Evolutionary conservation across 176 grass and related monocot genomes (phyloP).

Genomic region (Saccharum spontaneum): DNA sequence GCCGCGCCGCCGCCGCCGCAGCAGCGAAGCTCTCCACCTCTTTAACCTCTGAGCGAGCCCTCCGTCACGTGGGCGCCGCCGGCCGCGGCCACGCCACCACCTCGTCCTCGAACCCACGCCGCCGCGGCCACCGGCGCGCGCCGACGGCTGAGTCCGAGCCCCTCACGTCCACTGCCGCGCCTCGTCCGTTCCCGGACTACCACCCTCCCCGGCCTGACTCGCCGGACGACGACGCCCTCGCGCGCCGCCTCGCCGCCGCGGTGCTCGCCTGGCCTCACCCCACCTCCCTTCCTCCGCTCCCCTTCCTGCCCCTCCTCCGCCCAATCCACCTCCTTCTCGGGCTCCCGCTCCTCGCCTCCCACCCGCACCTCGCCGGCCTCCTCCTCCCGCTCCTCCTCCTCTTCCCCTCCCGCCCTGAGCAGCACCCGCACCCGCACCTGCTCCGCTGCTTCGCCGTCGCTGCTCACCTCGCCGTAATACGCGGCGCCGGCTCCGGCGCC

Average conservation of each 20-base stretch:
- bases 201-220: constrained; percentile 59
- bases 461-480: constrained; percentile 58
- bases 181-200: constrained; percentile 56
- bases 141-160: neutral
- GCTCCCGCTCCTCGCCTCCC: constrained; percentile 53
- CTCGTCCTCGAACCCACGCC: constrained; percentile 12
- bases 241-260: constrained; percentile 50
- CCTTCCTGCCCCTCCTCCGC: constrained; percentile 40
- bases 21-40: constrained; percentile 25
- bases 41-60: neutral
- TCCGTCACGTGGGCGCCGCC: neutral
- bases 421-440: constrained; percentile 47
- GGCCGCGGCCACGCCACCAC: neutral
- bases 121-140: neutral
- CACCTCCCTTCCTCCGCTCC: constrained; percentile 34
- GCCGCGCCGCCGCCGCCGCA: constrained; percentile 11
- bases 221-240: constrained; percentile 49
- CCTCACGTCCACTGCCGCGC: neutral
- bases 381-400: constrained; percentile 57
- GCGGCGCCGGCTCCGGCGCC: constrained; percentile 34
- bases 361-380: constrained; percentile 41
- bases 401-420: constrained; percentile 35
- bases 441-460: constrained; percentile 49
- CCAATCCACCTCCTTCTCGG: constrained; percentile 58
- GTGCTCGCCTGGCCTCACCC: constrained; percentile 40